Percentiles rank a stretch among this genome's conserved stretches.
phyloP scores from a whole-genome alignment of 805 yeast species.

The Wickerhamiella qilinensis region DNA sequence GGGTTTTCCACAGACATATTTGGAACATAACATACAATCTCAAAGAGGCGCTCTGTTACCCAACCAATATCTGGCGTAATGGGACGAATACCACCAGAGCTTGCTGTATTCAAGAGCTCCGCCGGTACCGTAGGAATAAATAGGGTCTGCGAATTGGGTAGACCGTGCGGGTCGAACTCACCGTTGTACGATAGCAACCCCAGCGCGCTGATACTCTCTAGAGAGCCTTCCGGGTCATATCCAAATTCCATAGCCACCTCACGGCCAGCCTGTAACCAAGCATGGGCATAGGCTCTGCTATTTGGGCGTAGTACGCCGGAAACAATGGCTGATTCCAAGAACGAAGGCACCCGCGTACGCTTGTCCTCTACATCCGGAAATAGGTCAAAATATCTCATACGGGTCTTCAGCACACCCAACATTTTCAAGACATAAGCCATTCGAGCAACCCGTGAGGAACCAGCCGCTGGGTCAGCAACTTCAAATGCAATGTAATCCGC shows the following conservation, averaged over 20 bases:
- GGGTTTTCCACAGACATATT: slow-evolving; percentile 54
- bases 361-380: slow-evolving; percentile 25
- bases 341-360: slow-evolving; percentile 45
- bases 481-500: slow-evolving; percentile 48
- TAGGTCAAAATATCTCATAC: slow-evolving; percentile 43
- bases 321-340: slow-evolving; percentile 63
- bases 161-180: neutral
- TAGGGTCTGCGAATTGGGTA: slow-evolving; percentile 10
- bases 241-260: slow-evolving; percentile 15
- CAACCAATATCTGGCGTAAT: slow-evolving; percentile 84
- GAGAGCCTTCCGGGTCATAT: neutral
- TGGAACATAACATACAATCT: slow-evolving; percentile 61
- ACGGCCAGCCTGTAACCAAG: slow-evolving; percentile 52
- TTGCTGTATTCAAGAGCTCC: slow-evolving; percentile 8
- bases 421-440: slow-evolving; percentile 56
- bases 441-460: slow-evolving; percentile 43
- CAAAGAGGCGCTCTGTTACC: slow-evolving; percentile 67
- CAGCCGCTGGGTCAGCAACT: slow-evolving; percentile 35
- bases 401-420: slow-evolving; percentile 45
- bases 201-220: no score
- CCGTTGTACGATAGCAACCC: neutral
- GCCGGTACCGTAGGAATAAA: slow-evolving; percentile 18
- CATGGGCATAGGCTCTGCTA: slow-evolving; percentile 46
- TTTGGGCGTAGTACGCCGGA: slow-evolving; percentile 70
- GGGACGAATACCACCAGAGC: slow-evolving; percentile 17